Evolutionary conservation across 2,329 filamentous ascomycete genomes (phyloP), one percentile per base, ranked within the genome.

Genomic region (Fusarium napiforme): DNA sequence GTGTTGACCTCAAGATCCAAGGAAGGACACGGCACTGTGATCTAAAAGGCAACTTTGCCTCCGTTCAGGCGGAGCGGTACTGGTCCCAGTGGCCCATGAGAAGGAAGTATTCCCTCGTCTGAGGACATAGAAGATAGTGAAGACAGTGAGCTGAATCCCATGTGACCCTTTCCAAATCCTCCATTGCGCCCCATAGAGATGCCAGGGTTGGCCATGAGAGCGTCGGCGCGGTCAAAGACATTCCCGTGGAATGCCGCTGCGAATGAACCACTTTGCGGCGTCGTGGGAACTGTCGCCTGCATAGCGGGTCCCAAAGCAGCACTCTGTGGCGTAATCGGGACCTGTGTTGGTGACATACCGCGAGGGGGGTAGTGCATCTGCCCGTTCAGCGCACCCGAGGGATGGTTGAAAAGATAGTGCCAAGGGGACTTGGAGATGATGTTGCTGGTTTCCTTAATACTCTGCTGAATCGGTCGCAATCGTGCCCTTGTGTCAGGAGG

Each of bases 231-330:
- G 75, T 90, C 87, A 78, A 90, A 90, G n/a, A 90, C 87, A 72
- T 89, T 85, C 16, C 88, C 87, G 4, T 85, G 83, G 68, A 91
- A 90, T 3, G 86, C 85, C 21, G 83, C 82, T 12, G 85, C 85
- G 76, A 91, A 90, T 2, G 87, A 88, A 5, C 83, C 86, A 67
- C 85, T 89, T 78, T 90, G 86, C 15, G 90, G 90, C 1, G 90
- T 93, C 6, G 89, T 93, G 8, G 94, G 93, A 16, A 97, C 92
- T 0, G 94, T 98, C 2, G 95, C 95, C 82, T 97, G 95, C 61
- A 95, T 93, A 26, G 95, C 95, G 10, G 95, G 94, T 1, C 95
- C 96, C 9, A 98, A 86, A 4, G 95, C 95, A 21, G 95, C 95
- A 76, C 93, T 96, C 70, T 97, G 88, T 12, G 96, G 95, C 3